A percentile compares a stretch with the other conserved stretches of the same genome.
phyloP scores from a whole-genome alignment of 2,329 filamentous ascomycete genomes.

The Alternaria panax region DNA sequence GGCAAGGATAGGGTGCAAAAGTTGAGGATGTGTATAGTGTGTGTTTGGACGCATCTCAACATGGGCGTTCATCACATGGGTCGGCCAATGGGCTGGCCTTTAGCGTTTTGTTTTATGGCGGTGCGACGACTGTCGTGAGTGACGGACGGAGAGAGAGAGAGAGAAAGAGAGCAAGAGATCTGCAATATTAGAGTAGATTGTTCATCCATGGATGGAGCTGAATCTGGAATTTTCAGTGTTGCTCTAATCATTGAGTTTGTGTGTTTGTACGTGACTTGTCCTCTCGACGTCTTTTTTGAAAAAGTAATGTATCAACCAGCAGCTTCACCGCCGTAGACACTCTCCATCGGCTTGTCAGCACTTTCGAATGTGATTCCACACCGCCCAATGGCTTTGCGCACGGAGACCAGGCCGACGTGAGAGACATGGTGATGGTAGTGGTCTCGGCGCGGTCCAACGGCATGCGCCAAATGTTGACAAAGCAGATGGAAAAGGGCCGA shows the following conservation, averaged over 20 bases:
- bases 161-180: not conserved
- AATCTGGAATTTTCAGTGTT: not conserved
- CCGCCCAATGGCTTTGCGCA: no score
- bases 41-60: conserved; percentile 49
- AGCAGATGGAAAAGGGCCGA: not conserved
- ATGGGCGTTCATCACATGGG: conserved; percentile 47
- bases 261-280: not conserved
- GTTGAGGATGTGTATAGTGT: conserved; percentile 20
- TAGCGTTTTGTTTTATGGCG: conserved; percentile 13
- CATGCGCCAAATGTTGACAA: not conserved
- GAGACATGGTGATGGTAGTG: not conserved
- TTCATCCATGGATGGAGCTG: conserved; percentile 3
- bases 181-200: not conserved
- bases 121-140: conserved; percentile 5
- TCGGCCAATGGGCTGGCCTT: conserved; percentile 19
- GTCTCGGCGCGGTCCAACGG: not conserved
- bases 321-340: no score
- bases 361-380: no score
- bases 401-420: no score
- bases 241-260: not conserved
- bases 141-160: no score
- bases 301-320: no score
- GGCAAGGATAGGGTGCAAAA: conserved; percentile 32
- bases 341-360: no score
- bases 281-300: no score